Percentiles rank a stretch among this genome's conserved stretches.
Conservation (phyloP, 2,329 filamentous ascomycete species). For the Trichoderma lentiforme region DNA sequence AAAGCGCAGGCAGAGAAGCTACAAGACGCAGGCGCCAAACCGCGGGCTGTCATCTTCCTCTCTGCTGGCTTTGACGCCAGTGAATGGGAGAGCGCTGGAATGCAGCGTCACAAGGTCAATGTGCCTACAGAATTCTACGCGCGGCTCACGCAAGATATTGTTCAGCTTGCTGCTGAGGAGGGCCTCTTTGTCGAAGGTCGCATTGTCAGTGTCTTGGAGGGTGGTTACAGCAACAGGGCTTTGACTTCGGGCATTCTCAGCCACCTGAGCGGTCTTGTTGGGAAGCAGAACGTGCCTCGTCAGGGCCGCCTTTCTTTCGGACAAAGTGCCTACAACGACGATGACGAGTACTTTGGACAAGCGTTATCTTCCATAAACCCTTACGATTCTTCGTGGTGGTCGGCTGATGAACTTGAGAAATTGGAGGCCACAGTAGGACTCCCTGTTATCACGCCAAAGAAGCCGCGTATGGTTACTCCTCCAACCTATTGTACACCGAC, state of each 20-base stretch:
- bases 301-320: neutral
- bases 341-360: constrained; percentile 20
- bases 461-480: constrained; percentile 52
- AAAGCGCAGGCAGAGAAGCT: constrained; percentile 66
- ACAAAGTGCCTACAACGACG: constrained; percentile 36
- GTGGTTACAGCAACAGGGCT: constrained; percentile 91
- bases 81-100: constrained; percentile 85
- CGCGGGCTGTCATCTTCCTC: constrained; percentile 86
- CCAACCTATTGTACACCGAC: constrained; percentile 86
- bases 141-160: constrained; percentile 79
- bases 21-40: constrained; percentile 54
- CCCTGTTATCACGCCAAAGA: constrained; percentile 48
- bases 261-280: constrained; percentile 79
- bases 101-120: constrained; percentile 95
- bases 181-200: constrained; percentile 75
- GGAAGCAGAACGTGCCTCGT: constrained; percentile 39
- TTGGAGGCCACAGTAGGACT: constrained; percentile 60
- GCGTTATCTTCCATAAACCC: constrained; percentile 34
- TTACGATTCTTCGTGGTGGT: constrained; percentile 74
- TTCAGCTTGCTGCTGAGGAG: constrained; percentile 76
- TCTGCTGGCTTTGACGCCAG: constrained; percentile 97
- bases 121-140: constrained; percentile 97
- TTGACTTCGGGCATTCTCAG: constrained; percentile 84
- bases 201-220: constrained; percentile 90
- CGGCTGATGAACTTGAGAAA: constrained; percentile 59